phyloP scores from a whole-genome alignment of 768 basidiomycete species.

The Boletus insuetus region DNA sequence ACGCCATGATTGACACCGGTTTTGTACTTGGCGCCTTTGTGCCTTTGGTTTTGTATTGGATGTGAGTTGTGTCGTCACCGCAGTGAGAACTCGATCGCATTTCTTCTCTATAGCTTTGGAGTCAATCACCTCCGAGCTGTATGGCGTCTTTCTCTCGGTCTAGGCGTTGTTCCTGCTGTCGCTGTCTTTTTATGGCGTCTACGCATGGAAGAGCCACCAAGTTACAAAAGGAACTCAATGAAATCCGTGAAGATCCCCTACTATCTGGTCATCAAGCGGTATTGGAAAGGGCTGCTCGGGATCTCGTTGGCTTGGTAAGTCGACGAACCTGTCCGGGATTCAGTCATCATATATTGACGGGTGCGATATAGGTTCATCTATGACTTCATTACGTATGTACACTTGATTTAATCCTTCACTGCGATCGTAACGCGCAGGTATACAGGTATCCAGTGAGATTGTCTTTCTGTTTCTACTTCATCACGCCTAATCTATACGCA shows the following conservation, averaged over 20 bases:
- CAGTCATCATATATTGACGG: neutral
- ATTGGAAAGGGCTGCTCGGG: constrained; percentile 72
- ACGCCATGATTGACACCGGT: constrained; percentile 83
- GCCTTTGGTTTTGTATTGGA: constrained; percentile 86
- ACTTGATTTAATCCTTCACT: neutral
- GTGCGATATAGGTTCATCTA: constrained; percentile 59
- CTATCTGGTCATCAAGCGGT: constrained; percentile 69
- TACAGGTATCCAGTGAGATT: constrained; percentile 60
- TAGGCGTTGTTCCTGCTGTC: constrained; percentile 78
- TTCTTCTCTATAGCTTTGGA: constrained; percentile 53
- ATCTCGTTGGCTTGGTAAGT: constrained; percentile 72
- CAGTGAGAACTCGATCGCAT: neutral
- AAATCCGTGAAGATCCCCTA: constrained; percentile 73
- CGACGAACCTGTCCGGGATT: neutral
- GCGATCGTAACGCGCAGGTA: neutral
- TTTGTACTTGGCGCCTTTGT: constrained; percentile 80
- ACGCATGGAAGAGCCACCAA: constrained; percentile 75
- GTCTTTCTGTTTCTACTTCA: neutral
- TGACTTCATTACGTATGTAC: constrained; percentile 71
- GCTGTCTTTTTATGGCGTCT: constrained; percentile 87
- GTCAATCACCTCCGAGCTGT: constrained; percentile 77
- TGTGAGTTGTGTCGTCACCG: constrained; percentile 44
- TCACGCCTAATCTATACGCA: constrained; percentile 24
- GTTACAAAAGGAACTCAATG: constrained; percentile 79
- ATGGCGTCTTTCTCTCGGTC: constrained; percentile 84